Percentiles rank a stretch among this genome's conserved stretches.
Conservation (phyloP, 305 asterid species). For the Fraxinus ornus region DNA sequence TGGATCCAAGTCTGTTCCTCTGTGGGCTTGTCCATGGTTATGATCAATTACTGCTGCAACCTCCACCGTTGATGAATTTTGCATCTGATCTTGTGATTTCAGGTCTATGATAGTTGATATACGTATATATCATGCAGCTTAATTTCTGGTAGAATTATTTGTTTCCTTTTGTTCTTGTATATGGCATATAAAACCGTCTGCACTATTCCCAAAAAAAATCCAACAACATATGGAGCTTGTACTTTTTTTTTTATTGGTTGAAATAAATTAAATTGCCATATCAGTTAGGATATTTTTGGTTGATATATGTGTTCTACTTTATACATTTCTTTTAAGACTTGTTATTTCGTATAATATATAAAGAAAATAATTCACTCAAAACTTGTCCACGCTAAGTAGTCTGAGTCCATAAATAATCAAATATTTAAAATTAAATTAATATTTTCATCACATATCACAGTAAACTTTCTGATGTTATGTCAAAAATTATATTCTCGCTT, state of each 20-base stretch:
- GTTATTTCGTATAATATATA: no score
- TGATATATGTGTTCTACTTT: not conserved
- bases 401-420: not conserved
- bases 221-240: conserved; percentile 45
- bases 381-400: not conserved
- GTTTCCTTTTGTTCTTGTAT: conserved; percentile 27
- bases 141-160: conserved; percentile 22
- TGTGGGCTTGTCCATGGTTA: not conserved
- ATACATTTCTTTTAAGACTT: not conserved
- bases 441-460: no score
- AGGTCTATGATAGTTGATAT: conserved; percentile 11
- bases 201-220: conserved; percentile 30
- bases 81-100: conserved; percentile 3
- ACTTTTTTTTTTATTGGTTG: not conserved
- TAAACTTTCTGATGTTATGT: no score
- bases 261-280: no score
- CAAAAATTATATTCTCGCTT: no score
- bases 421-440: no score
- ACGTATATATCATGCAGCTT: conserved; percentile 18
- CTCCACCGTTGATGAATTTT: not conserved
- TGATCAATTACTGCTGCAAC: not conserved
- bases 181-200: conserved; percentile 39
- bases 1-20: not conserved
- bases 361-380: not conserved
- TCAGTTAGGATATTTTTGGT: not conserved